Evolutionary conservation across 768 basidiomycete genomes (phyloP), one percentile per base, ranked within the genome.

Genomic region (Basidioascus undulatus): DNA sequence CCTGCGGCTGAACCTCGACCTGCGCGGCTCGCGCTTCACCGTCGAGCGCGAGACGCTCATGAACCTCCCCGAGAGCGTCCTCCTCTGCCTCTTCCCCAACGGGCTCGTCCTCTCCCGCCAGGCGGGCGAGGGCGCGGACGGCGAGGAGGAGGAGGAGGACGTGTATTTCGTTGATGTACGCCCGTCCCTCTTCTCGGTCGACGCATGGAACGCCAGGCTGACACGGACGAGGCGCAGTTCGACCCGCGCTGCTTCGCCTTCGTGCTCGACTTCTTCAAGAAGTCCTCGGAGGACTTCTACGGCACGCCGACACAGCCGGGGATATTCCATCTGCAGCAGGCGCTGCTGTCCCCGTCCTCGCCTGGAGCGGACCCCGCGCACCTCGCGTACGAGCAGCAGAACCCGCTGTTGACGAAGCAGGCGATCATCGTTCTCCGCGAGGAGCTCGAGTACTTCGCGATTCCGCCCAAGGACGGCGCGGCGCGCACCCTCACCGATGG

Each of bases 361-460:
- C 44, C 33, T 21, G 43, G 23, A 39, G 40, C 32, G 37, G 44
- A 15, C 38, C 48, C 8, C 15, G 35, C 38, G 38, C 44, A 16
- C 46, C 43, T 21, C 27, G 39, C 38, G n/a, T 69, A 72, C 39
- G 43, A n/a, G n/a, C n/a, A 45, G 35, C 80, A 86, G 57, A 96
- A 94, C 54, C 92, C 92, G 0, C 67, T 98, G 31, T 66, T 94
- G 40, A 69, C 75, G 36, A 94, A 96, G 61, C 92, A 96, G 59
- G 87, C 89, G 23, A 94, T 98, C 55, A 96, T 96, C 50, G 89
- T 98, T 36, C 72, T 98, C 21, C 70, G 92, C 23, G 92, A 98
- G 57, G 92, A 98, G 61, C 67, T 98, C 40, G 92, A 98, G 59
- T 98, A 96, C 57, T 98, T 98, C 49, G 76, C 83, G 27, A 94